Evolutionary conservation across 805 yeast species (phyloP), one percentile per base, ranked within the genome.

Genomic region (Hanseniaspora lachancei): DNA sequence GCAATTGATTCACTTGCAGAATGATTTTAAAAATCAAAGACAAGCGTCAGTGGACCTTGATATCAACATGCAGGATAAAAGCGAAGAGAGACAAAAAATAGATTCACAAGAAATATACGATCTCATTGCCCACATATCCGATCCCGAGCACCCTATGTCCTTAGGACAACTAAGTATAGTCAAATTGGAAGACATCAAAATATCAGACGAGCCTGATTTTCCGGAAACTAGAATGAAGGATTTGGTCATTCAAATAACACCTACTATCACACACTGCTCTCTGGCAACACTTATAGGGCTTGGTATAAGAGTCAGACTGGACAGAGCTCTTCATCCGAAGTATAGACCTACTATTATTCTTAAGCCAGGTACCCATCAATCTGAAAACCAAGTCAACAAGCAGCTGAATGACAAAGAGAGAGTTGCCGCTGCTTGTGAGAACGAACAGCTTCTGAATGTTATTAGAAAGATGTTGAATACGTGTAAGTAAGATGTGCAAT

Each of bases 391-490:
- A 66, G 97, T 93, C 23, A 93, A 93, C 70, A 91, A 91, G 66
- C 99, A 93, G 70, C 76, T 93, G 58, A 93, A 93, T 65, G 99
- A 93, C 66, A 93, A 93, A 70, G 99, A 93, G 70, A 74, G 99
- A 59, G 97, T 93, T 0, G 95, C 96, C 35, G 98, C 98, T 29
- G 99, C 99, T 0, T 89, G 97, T 68, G 98, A 93, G 65, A 93
- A 93, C 64, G 95, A 86, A 57, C 98, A 93, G 71, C 73, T 93
- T 44, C 71, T 89, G 41, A 77, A 81, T 34, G 99, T 93, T n/a
- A 85, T 93, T 40, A 84, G 89, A 61, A 88, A 84, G 60, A 93
- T 93, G 99, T 75, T 93, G 57, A 76, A 85, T 39, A 84, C 93
- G 3, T 93, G 98, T 64, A 71, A 70, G 55, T 76, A 60, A 58